phyloP scores from a whole-genome alignment of 495 filamentous ascomycete genomes.

The Lepidopterella palustris region DNA sequence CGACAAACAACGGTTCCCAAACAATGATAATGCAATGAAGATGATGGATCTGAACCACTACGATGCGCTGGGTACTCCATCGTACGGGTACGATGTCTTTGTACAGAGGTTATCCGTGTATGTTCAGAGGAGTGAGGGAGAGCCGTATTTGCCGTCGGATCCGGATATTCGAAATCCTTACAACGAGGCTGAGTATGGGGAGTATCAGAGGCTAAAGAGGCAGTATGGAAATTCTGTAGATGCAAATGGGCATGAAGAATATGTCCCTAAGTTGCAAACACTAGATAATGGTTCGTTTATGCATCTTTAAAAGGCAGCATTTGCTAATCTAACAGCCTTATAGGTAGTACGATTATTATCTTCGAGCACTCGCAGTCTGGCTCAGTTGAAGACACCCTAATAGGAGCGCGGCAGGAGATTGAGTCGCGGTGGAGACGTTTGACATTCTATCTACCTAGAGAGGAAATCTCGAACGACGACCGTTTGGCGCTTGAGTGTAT shows the following conservation, averaged over 20 bases:
- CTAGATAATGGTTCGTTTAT: slow-evolving; percentile 39
- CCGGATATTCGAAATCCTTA: slow-evolving; percentile 33
- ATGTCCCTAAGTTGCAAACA: slow-evolving; percentile 30
- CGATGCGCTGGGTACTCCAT: slow-evolving; percentile 37
- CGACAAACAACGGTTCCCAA: slow-evolving; percentile 9
- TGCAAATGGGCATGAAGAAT: slow-evolving; percentile 14
- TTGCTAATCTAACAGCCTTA: not conserved
- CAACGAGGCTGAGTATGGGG: slow-evolving; percentile 14
- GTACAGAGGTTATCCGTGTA: slow-evolving; percentile 40
- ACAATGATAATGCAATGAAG: slow-evolving; percentile 28
- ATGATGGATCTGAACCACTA: slow-evolving; percentile 48
- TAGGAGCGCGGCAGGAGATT: slow-evolving; percentile 44
- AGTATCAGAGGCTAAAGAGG: slow-evolving; percentile 17
- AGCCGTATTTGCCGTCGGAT: slow-evolving; percentile 24
- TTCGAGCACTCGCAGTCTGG: slow-evolving; percentile 46
- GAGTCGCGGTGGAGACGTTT: slow-evolving; percentile 49
- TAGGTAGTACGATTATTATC: slow-evolving; percentile 46
- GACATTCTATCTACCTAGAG: slow-evolving; percentile 42
- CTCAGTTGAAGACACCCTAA: slow-evolving; percentile 44
- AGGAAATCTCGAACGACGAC: slow-evolving; percentile 33
- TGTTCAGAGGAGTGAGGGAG: slow-evolving; percentile 31
- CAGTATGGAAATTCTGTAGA: slow-evolving; percentile 10
- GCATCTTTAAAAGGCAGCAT: not conserved
- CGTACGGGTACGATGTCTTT: slow-evolving; percentile 41
- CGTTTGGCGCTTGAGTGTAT: slow-evolving; percentile 42